Evolutionary conservation across 139 green algal species (phyloP).

Genomic region (Chlorella sp.): DNA sequence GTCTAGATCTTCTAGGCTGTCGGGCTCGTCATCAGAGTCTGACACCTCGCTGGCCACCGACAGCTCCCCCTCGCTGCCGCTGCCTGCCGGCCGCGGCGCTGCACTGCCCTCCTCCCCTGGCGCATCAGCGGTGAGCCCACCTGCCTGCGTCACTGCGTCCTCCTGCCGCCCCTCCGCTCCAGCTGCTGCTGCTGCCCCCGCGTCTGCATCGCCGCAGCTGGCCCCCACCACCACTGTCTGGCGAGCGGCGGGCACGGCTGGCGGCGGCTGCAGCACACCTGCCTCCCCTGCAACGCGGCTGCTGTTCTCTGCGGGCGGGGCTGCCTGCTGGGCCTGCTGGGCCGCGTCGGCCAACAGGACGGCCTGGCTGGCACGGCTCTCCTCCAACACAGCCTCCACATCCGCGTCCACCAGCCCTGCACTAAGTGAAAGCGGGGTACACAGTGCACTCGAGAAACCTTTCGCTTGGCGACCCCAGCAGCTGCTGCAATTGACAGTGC

Average conservation of each 20-base stretch:
- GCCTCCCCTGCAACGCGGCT: background rate
- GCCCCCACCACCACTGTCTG: no score
- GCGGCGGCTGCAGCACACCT: background rate
- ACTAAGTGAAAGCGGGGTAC: background rate
- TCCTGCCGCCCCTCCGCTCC: background rate
- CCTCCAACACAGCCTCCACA: constrained; percentile 8
- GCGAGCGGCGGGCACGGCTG: no score
- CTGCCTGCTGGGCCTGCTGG: background rate
- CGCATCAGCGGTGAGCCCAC: background rate
- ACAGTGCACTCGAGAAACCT: background rate
- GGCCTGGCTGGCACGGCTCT: background rate
- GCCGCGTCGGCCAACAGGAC: background rate
- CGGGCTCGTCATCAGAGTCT: background rate
- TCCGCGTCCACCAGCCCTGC: constrained; percentile 6
- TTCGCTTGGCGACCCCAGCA: no score
- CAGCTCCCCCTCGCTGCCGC: background rate
- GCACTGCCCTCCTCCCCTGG: background rate
- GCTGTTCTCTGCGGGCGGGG: background rate
- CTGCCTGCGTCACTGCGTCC: background rate
- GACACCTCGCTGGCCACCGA: background rate
- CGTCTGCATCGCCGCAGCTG: background rate
- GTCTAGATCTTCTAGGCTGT: constrained; percentile 6
- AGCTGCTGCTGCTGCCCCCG: background rate
- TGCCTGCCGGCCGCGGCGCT: background rate
- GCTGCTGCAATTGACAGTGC: no score